A percentile compares a stretch with the other conserved stretches of the same genome.
Evolutionary conservation across 2,329 filamentous ascomycete species (phyloP).

Genomic region (Falciphora oryzae): DNA sequence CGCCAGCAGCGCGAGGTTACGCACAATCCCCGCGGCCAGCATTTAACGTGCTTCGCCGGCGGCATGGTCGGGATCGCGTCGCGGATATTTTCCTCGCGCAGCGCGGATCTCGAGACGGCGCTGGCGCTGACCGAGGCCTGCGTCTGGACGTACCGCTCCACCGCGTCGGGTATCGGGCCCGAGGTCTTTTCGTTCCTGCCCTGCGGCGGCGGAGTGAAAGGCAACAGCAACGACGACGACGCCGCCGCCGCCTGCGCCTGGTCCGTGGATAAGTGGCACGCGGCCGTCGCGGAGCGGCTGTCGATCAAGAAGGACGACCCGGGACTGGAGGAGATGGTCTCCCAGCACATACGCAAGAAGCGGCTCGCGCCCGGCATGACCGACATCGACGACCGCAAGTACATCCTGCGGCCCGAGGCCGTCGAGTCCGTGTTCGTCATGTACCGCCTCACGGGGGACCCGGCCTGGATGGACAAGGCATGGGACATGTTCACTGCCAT

Average conservation of each 20-base stretch:
- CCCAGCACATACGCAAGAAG: conserved; percentile 32
- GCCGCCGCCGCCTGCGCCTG: conserved; percentile 19
- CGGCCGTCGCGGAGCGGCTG: conserved; percentile 17
- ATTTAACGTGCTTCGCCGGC: conserved; percentile 57
- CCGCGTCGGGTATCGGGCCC: conserved; percentile 54
- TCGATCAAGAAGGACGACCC: conserved; percentile 11
- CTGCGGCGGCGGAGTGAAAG: conserved; percentile 23
- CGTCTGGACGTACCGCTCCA: conserved; percentile 56
- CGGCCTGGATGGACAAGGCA: conserved; percentile 59
- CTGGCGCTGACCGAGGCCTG: conserved; percentile 57
- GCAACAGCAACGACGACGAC: conserved; percentile 24
- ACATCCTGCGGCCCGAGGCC: conserved; percentile 68
- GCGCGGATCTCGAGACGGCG: conserved; percentile 50
- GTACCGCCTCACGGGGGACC: conserved; percentile 66
- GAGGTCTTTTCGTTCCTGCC: conserved; percentile 49
- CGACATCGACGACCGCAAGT: conserved; percentile 48
- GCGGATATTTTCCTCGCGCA: conserved; percentile 47
- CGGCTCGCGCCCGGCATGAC: conserved; percentile 50
- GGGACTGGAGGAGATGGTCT: conserved; percentile 23
- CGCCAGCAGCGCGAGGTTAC: conserved; percentile 20
- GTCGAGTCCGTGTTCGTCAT: conserved; percentile 78
- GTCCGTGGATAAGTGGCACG: conserved; percentile 20
- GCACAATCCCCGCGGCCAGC: conserved; percentile 34
- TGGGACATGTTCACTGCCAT: conserved; percentile 70
- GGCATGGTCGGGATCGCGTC: conserved; percentile 61